Base-by-base conservation (phyloP, 108 stramenopile species). In the Pseudonitzschia pungens region DNA sequence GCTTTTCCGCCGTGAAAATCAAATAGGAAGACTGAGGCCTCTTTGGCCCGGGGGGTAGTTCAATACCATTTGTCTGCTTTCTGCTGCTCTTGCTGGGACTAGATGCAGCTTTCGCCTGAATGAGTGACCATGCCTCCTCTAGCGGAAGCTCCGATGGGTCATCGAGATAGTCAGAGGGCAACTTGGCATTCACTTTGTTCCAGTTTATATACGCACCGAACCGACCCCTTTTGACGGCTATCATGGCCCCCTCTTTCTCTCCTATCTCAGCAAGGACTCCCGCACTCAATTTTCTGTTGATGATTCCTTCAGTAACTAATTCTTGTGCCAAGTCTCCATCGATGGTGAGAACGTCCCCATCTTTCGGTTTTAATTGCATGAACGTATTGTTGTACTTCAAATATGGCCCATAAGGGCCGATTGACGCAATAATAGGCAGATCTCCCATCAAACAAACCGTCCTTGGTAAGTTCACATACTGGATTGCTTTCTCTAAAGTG, bases 321-420 rank as follows among this genome's bases (percentile, higher is more conserved):
- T 50, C 32, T 43, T 65, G 21, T 12, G 87, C 83, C 11, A 41
- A 62, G 42, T 77, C 84, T 40, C 64, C 76, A 44, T 74, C 79
- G 24, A 87, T 64, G 12, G 72, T 73, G 7, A 84, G 27, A 12
- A 87, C 78, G 58, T 84, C 82, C 65, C 81, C 79, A 63, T 87
- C 87, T 21, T 41, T 72, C 56, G 66, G 43, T n/a, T 75, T 74
- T 40, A 87, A 32, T 31, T 70, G 69, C 15, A 78, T 68, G 28
- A 57, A 87, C 15, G 81, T 80, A 33, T 81, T 81, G 73, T 84
- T 83, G 70, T 79, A 84, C 69, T 83, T 87, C 51, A 87, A 40
- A 55, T 87, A 87, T 15, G 87, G 87, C 21, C 87, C 87, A 74
- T 87, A 87, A 26, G 81, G 87, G 27, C 87, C 87, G 32, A 87